A percentile compares a stretch with the other conserved stretches of the same genome.
phyloP scores from a whole-genome alignment of 192 early-diverging fungal species.

The Backusella circina region DNA sequence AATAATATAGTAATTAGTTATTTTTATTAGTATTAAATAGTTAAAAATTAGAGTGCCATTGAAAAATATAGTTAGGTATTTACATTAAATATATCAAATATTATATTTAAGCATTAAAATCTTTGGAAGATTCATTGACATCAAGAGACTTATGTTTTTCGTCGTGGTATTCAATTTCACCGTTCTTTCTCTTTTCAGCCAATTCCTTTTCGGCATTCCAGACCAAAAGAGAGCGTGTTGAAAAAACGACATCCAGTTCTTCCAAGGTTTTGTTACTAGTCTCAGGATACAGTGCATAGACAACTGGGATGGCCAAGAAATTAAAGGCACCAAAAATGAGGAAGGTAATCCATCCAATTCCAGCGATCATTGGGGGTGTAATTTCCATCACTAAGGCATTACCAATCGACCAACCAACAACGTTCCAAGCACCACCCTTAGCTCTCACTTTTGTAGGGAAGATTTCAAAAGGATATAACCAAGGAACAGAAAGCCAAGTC shows the following conservation, averaged over 20 bases:
- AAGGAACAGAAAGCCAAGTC: conserved; percentile 68
- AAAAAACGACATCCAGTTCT: conserved; percentile 28
- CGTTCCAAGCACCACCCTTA: conserved; percentile 50
- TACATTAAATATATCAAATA: not conserved
- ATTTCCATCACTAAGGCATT: conserved; percentile 53
- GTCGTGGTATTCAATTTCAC: not conserved
- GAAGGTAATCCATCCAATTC: conserved; percentile 40
- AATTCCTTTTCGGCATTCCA: conserved; percentile 29
- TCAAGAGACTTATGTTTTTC: not conserved
- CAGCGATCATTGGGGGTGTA: conserved; percentile 36
- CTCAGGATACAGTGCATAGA: conserved; percentile 48
- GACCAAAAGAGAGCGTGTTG: conserved; percentile 21
- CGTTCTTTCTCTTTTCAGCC: not conserved
- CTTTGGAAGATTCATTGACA: not conserved
- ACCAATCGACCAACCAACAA: conserved; percentile 53
- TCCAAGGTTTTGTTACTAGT: conserved; percentile 28
- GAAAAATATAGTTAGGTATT: not conserved
- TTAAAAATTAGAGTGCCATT: not conserved
- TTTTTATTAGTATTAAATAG: not conserved
- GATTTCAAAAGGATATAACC: conserved; percentile 56
- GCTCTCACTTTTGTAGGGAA: conserved; percentile 59
- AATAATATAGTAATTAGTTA: too few relatives aligned
- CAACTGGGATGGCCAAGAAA: conserved; percentile 33
- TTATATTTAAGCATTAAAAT: not conserved
- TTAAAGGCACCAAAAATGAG: conserved; percentile 47